Evolutionary conservation across 2,329 filamentous ascomycete genomes (phyloP), one percentile per base, ranked within the genome.

Genomic region (Epichloe sibirici): DNA sequence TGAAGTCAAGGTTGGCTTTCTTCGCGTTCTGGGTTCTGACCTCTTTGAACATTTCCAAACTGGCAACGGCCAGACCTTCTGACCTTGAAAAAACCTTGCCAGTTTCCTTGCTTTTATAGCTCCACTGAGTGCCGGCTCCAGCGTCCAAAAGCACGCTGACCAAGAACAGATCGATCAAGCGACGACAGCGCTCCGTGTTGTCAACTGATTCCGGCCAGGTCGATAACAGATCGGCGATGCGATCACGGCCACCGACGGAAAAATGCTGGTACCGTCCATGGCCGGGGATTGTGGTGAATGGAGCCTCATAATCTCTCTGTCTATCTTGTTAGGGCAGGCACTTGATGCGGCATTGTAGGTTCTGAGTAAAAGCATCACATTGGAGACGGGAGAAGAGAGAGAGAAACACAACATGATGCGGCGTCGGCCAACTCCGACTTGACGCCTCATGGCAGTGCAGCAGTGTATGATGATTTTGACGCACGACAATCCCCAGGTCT

Each of bases 91-190:
- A 97, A 42, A 86, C 69, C 56, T 83, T 85, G 53, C 88, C 89
- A 57, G 90, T 94, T 64, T 95, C 90, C 57, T 84, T 84, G 65
- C 89, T 95, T 73, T 88, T 93, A 72, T 95, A 98, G 59, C 83
- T 85, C 93, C 93, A 98, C 58, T 82, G 78, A 3, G 83, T 91
- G 42, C 93, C 93, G 2, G 93, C 90, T 42, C 93, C 93, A 4
- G 93, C 88, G 64, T 94, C 88, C 8, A 94, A 76, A 48, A 94
- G 73, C 7, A 93, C 88, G 48, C 88, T 91, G 57, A 93, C 65
- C 43, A 90, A 72, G 69, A 90, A 90, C 38, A 91, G 76, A 60
- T 90, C 87, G 55, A 91, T 77, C 56, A 91, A 70, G 56, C 88
- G 79, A 57, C 86, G 82, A 54, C 85, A 88, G 56, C 82, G 80